phyloP scores from a whole-genome alignment of 768 basidiomycete genomes.

The Ephemerocybe angulata region DNA sequence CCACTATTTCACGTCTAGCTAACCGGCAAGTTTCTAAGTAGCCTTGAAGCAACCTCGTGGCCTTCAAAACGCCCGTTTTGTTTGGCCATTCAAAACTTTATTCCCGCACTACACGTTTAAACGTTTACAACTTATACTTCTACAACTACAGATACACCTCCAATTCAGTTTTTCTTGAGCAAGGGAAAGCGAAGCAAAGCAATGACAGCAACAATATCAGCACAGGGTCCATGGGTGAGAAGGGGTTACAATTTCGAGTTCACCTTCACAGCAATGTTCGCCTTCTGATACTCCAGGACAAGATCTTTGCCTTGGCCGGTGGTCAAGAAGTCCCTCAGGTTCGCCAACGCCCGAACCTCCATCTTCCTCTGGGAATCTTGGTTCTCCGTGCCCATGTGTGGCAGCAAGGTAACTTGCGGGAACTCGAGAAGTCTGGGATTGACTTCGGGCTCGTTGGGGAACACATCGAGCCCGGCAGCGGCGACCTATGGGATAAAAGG shows the following conservation, averaged over 20 bases:
- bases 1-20: too few species aligned
- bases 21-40: too few species aligned
- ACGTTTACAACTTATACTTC: too few species aligned
- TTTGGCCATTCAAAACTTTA: too few species aligned
- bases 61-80: too few species aligned
- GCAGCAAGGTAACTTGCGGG: conserved; percentile 79
- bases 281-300: conserved; percentile 48
- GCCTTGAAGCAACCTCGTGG: too few species aligned
- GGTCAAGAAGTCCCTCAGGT: conserved; percentile 67
- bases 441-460: conserved; percentile 77
- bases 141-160: too few species aligned
- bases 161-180: too few species aligned
- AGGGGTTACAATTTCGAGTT: conserved; percentile 24
- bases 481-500: conserved; percentile 47
- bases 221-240: conserved; percentile 2
- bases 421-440: conserved; percentile 79
- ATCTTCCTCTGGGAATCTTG: conserved; percentile 76
- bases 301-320: conserved; percentile 64
- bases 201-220: conserved; percentile 12
- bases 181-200: too few species aligned
- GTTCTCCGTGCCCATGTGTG: conserved; percentile 90
- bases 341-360: conserved; percentile 82
- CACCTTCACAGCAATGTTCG: conserved; percentile 19
- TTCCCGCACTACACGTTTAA: too few species aligned
- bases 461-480: conserved; percentile 83